These are phyloP conservation scores for Didymella segeticola DNA, from an alignment of 2,329 filamentous ascomycete species.

Conservation along the genomic window DNA sequence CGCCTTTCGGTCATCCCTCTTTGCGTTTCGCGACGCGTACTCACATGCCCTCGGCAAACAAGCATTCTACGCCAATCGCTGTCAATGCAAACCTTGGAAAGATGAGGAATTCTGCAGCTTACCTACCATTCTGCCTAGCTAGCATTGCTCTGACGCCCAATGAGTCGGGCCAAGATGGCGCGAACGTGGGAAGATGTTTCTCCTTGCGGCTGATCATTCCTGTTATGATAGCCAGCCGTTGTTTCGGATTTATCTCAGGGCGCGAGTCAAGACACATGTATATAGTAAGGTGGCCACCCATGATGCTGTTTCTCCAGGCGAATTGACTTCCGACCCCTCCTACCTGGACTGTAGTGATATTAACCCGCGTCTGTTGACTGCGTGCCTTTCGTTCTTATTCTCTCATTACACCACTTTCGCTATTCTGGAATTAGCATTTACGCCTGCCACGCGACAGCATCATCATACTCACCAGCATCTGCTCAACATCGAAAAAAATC, in stretches of 20 bases:
- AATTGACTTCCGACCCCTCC: constrained; percentile 25
- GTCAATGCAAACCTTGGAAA: constrained; percentile 28
- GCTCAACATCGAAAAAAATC: not conserved
- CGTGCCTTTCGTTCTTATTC: constrained; percentile 25
- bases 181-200: constrained; percentile 33
- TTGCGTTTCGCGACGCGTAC: constrained; percentile 19
- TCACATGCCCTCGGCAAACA: constrained; percentile 11
- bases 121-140: constrained; percentile 16
- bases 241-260: constrained; percentile 34
- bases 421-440: constrained; percentile 19
- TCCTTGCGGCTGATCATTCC: constrained; percentile 43
- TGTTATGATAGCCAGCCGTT: constrained; percentile 27
- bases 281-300: constrained; percentile 29
- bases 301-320: constrained; percentile 23
- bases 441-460: not conserved
- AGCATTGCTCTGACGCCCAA: constrained; percentile 16
- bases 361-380: constrained; percentile 19
- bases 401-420: constrained; percentile 16
- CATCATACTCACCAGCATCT: not conserved
- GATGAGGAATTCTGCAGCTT: constrained; percentile 27
- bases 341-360: constrained; percentile 21
- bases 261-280: constrained; percentile 21
- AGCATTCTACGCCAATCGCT: constrained; percentile 26
- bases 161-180: constrained; percentile 25
- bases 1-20: constrained; percentile 23